Percentiles rank a stretch among this genome's conserved stretches.
phyloP scores from a whole-genome alignment of 139 green algal genomes.

The Penium margaritaceum region DNA sequence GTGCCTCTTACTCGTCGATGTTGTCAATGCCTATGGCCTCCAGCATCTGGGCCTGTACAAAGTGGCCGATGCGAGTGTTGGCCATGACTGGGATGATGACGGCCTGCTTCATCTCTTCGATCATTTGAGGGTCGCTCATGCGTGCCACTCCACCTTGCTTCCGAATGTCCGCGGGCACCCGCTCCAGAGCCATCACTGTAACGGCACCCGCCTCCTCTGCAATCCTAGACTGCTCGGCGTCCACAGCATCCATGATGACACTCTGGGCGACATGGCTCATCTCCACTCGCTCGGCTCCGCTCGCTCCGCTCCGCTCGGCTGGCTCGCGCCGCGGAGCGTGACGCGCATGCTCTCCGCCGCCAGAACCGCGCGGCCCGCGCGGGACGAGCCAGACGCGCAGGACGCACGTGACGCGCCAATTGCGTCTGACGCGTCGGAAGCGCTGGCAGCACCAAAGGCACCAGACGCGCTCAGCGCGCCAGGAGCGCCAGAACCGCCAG shows the following conservation, averaged over 20 bases:
- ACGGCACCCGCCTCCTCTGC: conserved; percentile 96
- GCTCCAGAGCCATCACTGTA: conserved; percentile 95
- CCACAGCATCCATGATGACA: conserved; percentile 99
- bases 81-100: conserved; percentile 99
- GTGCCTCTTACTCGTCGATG: conserved; percentile 96
- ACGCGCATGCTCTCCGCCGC: conserved; percentile 73
- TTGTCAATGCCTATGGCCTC: conserved; percentile 93
- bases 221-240: conserved; percentile 90
- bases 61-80: conserved; percentile 97
- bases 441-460: too few relatives aligned
- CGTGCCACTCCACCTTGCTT: conserved; percentile 90
- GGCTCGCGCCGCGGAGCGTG: too few relatives aligned
- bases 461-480: too few relatives aligned
- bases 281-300: too few relatives aligned
- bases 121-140: conserved; percentile 92
- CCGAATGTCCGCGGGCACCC: conserved; percentile 92
- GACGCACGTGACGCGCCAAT: background rate
- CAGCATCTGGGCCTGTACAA: conserved; percentile 97
- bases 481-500: too few relatives aligned
- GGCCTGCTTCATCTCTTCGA: conserved; percentile 87
- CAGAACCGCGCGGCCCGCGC: background rate
- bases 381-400: background rate
- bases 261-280: conserved; percentile 99
- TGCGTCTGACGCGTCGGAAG: too few relatives aligned
- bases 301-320: background rate